These are phyloP conservation scores for Dentipellis sp. DNA, from an alignment of 768 basidiomycete species.

Conservation along the genomic window DNA sequence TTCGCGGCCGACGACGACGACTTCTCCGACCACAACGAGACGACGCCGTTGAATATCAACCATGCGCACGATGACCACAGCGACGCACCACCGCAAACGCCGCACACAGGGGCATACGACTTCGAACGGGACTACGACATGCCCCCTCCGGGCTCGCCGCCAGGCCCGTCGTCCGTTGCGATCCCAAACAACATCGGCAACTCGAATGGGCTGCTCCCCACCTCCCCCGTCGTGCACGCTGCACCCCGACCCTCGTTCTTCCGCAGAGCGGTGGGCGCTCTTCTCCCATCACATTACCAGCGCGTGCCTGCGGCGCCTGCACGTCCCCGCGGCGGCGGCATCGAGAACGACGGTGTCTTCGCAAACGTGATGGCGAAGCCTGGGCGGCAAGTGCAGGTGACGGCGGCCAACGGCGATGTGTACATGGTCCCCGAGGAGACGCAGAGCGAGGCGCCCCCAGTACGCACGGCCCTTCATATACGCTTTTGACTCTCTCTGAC, in stretches of 20 bases:
- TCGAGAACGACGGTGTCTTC: conserved; percentile 90
- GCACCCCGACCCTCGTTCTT: conserved; percentile 39
- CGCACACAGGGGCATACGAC: conserved; percentile 49
- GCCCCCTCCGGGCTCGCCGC: conserved; percentile 77
- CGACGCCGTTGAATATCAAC: conserved; percentile 29
- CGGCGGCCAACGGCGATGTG: conserved; percentile 43
- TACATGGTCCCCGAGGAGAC: conserved; percentile 70
- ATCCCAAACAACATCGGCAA: conserved; percentile 62
- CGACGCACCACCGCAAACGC: conserved; percentile 13
- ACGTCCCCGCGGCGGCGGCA: conserved; percentile 48
- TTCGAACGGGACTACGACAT: conserved; percentile 74
- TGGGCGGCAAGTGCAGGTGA: conserved; percentile 31
- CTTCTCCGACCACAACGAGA: conserved; percentile 26
- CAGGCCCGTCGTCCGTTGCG: conserved; percentile 44
- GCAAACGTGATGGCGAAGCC: conserved; percentile 93
- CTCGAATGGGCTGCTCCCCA: conserved; percentile 57
- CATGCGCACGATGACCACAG: conserved; percentile 13
- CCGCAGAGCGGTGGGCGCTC: conserved; percentile 45
- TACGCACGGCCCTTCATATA: conserved; percentile 32
- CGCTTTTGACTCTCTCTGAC: not conserved
- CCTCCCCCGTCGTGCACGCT: conserved; percentile 30
- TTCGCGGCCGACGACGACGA: conserved; percentile 56
- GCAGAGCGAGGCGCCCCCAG: conserved; percentile 80
- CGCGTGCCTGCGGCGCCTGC: conserved; percentile 33
- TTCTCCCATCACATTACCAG: conserved; percentile 61